phyloP scores from a whole-genome alignment of 441 rosid genomes.

The Gossypium lobatum region DNA sequence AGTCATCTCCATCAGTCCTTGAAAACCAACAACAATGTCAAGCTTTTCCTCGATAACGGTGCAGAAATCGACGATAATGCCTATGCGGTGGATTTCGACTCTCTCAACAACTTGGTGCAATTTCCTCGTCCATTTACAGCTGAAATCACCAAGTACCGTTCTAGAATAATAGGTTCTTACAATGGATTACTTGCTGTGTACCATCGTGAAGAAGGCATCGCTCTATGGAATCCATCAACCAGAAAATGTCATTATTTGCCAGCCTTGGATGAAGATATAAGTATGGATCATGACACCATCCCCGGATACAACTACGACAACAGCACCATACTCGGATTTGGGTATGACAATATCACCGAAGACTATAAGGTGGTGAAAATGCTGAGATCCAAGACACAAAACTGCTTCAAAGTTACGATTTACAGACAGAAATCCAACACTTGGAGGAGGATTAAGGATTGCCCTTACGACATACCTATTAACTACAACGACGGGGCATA shows the following conservation, averaged over 20 bases:
- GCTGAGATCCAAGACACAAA: background rate
- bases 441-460: conserved; percentile 1
- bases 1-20: conserved; percentile 2
- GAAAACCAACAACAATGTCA: background rate
- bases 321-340: background rate
- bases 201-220: background rate
- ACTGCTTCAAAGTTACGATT: background rate
- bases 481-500: conserved; percentile 4
- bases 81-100: background rate
- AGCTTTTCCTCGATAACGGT: background rate
- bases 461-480: background rate
- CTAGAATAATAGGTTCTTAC: background rate
- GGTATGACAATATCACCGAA: background rate
- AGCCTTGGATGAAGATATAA: background rate
- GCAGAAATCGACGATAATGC: background rate
- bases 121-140: background rate
- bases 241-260: background rate
- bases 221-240: conserved; percentile 2
- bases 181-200: background rate
- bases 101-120: background rate
- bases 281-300: background rate
- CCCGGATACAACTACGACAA: background rate
- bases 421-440: background rate
- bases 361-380: background rate
- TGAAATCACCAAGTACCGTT: background rate